phyloP scores from a whole-genome alignment of 495 filamentous ascomycete species.

The Mytilinidion resinicola region DNA sequence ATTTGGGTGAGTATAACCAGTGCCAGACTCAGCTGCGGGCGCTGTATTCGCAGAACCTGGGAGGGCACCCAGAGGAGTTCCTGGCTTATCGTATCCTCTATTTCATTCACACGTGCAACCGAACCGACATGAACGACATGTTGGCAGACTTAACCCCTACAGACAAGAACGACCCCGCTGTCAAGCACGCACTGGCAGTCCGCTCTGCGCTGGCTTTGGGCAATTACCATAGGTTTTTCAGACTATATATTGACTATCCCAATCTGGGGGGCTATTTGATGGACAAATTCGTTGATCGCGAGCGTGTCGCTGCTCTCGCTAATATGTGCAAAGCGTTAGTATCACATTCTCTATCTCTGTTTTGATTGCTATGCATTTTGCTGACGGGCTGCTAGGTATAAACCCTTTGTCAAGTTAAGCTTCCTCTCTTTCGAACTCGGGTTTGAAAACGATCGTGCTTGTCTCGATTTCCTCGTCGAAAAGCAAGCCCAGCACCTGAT shows the following conservation, averaged over 20 bases:
- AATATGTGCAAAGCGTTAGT: slow-evolving; percentile 93
- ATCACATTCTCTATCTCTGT: slow-evolving; percentile 29
- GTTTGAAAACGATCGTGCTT: slow-evolving; percentile 88
- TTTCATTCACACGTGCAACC: slow-evolving; percentile 98
- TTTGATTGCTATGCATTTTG: not conserved
- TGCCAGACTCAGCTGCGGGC: slow-evolving; percentile 95
- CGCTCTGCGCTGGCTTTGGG: slow-evolving; percentile 85
- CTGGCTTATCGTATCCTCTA: slow-evolving; percentile 99
- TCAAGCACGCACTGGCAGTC: slow-evolving; percentile 88
- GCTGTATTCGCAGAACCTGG: slow-evolving; percentile 76
- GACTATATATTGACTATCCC: slow-evolving; percentile 84
- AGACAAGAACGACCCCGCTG: slow-evolving; percentile 78
- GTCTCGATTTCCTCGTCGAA: slow-evolving; percentile 79
- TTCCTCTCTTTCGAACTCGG: slow-evolving; percentile 94
- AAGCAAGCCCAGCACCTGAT: slow-evolving; percentile 69
- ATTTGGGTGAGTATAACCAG: slow-evolving; percentile 99
- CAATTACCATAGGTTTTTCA: slow-evolving; percentile 97
- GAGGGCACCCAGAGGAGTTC: slow-evolving; percentile 90
- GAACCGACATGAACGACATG: slow-evolving; percentile 94
- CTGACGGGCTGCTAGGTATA: slow-evolving; percentile 60
- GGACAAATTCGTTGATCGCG: slow-evolving; percentile 95
- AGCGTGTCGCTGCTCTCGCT: slow-evolving; percentile 82
- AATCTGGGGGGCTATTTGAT: slow-evolving; percentile 98
- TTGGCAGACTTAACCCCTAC: slow-evolving; percentile 94
- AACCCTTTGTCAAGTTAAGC: slow-evolving; percentile 76